These are phyloP conservation scores for Mrakia hoshinonis DNA, from an alignment of 768 basidiomycete species.

Conservation along the genomic window DNA sequence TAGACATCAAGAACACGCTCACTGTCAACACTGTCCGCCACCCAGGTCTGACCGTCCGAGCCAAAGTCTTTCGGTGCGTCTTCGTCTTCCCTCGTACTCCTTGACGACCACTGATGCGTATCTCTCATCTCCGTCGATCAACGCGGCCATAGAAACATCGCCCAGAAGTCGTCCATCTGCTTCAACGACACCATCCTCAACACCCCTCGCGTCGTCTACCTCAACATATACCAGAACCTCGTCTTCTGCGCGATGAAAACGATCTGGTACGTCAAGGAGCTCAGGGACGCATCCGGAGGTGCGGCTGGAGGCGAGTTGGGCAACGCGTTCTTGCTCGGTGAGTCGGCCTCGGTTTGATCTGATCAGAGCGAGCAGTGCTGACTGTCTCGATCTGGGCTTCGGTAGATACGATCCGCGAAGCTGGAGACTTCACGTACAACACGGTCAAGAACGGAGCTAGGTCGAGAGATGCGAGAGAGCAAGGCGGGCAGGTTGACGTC, in stretches of 20 bases:
- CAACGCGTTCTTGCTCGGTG: slow-evolving; percentile 18
- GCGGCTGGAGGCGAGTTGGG: slow-evolving; percentile 4
- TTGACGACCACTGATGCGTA: background rate
- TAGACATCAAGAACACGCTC: slow-evolving; percentile 27
- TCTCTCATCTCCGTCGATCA: background rate
- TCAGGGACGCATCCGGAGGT: slow-evolving; percentile 7
- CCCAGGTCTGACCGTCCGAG: slow-evolving; percentile 14
- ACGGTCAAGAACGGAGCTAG: slow-evolving; percentile 48
- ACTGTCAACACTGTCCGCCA: slow-evolving; percentile 30
- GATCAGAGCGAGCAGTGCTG: background rate
- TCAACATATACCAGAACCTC: slow-evolving; percentile 83
- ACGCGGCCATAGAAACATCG: background rate
- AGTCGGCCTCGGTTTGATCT: background rate
- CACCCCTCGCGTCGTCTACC: slow-evolving; percentile 51
- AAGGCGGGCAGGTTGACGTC: slow-evolving; percentile 45
- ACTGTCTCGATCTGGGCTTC: background rate
- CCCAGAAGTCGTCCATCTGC: slow-evolving; percentile 49
- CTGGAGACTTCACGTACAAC: slow-evolving; percentile 52
- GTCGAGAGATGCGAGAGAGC: slow-evolving; percentile 43
- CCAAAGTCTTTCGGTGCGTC: slow-evolving; percentile 21
- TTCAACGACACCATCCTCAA: slow-evolving; percentile 71
- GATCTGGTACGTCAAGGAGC: slow-evolving; percentile 59
- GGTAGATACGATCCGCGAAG: slow-evolving; percentile 55
- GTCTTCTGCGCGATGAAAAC: slow-evolving; percentile 75
- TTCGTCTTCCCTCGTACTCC: background rate